Evolutionary conservation across 768 basidiomycete genomes (phyloP).

Genomic region (Kwoniella dejecticola): DNA sequence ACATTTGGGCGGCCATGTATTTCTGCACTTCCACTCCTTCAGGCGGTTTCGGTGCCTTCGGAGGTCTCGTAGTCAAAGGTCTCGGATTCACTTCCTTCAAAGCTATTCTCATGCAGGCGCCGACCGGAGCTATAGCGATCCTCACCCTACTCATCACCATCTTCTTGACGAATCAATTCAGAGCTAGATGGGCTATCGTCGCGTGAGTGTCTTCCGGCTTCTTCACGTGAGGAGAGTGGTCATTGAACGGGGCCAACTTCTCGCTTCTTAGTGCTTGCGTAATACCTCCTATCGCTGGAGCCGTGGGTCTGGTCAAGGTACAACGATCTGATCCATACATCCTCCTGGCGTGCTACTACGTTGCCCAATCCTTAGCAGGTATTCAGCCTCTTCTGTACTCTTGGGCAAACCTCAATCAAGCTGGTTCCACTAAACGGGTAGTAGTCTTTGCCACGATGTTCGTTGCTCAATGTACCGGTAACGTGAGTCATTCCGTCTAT

Average conservation of each 20-base stretch:
- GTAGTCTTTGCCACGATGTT: conserved; percentile 42
- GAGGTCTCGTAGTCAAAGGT: conserved; percentile 29
- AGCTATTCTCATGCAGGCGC: conserved; percentile 40
- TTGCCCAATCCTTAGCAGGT: conserved; percentile 33
- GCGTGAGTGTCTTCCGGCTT: not conserved
- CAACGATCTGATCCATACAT: conserved; percentile 18
- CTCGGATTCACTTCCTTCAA: conserved; percentile 15
- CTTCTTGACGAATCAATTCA: conserved; percentile 46
- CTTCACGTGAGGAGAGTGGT: not conserved
- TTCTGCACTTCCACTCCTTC: conserved; percentile 20
- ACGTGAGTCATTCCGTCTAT: conserved; percentile 16
- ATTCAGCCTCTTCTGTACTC: conserved; percentile 29
- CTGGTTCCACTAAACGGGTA: conserved; percentile 46
- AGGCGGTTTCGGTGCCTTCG: conserved; percentile 21
- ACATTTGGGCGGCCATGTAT: conserved; percentile 23
- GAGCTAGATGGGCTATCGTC: conserved; percentile 30
- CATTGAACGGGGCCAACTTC: not conserved
- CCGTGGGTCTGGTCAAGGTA: conserved; percentile 23
- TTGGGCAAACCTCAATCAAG: conserved; percentile 49
- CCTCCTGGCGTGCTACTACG: conserved; percentile 32
- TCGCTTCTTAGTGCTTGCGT: conserved; percentile 15
- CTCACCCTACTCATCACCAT: conserved; percentile 34
- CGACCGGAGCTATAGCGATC: conserved; percentile 46
- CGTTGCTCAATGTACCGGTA: conserved; percentile 32
- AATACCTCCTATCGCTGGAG: conserved; percentile 25